Conservation (phyloP, 2,329 filamentous ascomycete genomes). For the Graphilbum fragrans region DNA sequence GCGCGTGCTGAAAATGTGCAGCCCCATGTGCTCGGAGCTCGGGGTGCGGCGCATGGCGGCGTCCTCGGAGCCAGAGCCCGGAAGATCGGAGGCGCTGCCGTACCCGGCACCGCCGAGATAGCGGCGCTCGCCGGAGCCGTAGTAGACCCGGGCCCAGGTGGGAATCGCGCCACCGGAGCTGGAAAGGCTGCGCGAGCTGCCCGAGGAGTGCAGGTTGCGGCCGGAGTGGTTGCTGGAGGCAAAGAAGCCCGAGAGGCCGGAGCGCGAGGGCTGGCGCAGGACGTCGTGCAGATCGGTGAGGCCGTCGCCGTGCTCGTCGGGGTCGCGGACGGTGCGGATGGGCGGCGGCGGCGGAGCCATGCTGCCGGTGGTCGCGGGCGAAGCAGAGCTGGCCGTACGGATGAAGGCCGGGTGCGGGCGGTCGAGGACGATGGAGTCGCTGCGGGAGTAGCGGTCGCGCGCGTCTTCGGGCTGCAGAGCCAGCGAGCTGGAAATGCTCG, state of each 20-base stretch:
- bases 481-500: constrained; percentile 45
- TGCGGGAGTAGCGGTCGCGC: constrained; percentile 19
- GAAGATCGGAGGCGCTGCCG: constrained; percentile 26
- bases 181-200: constrained; percentile 31
- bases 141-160: constrained; percentile 55
- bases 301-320: constrained; percentile 53
- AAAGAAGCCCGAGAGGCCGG: constrained; percentile 38
- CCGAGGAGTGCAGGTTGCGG: constrained; percentile 38
- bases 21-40: constrained; percentile 37
- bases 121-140: constrained; percentile 51
- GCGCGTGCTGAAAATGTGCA: constrained; percentile 31
- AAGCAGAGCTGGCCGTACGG: constrained; percentile 10
- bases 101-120: constrained; percentile 33
- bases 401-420: constrained; percentile 31
- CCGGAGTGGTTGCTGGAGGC: constrained; percentile 28
- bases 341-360: constrained; percentile 21
- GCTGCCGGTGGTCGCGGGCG: constrained; percentile 13
- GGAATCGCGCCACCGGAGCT: constrained; percentile 28
- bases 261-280: constrained; percentile 41
- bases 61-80: neutral
- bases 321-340: constrained; percentile 36
- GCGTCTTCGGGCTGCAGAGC: constrained; percentile 28
- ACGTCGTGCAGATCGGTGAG: constrained; percentile 46
- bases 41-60: constrained; percentile 34
- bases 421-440: constrained; percentile 32